phyloP scores from a whole-genome alignment of 1,139 yeast species.

The Candida anutae region DNA sequence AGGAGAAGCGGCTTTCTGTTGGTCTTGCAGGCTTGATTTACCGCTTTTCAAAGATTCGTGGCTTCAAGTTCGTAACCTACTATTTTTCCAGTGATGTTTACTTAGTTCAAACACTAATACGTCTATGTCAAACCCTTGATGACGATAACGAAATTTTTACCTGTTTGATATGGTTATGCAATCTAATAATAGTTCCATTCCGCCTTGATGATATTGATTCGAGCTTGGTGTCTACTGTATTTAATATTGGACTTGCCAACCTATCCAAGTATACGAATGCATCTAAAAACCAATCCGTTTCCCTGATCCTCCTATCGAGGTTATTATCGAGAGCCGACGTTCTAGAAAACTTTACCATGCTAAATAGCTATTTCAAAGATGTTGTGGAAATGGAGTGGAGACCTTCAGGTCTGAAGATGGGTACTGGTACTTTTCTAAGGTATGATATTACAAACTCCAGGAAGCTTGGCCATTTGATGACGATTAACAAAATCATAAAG shows the following conservation, averaged over 20 bases:
- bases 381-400: slow-evolving; percentile 12
- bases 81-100: slow-evolving; percentile 56
- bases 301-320: slow-evolving; percentile 31
- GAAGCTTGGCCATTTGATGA: slow-evolving; percentile 31
- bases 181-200: slow-evolving; percentile 67
- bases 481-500: slow-evolving; percentile 31
- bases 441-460: slow-evolving; percentile 8
- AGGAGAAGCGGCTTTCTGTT: not conserved
- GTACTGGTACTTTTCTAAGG: no score
- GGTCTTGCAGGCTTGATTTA: slow-evolving; percentile 35
- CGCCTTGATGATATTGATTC: slow-evolving; percentile 36
- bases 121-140: slow-evolving; percentile 8
- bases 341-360: slow-evolving; percentile 5
- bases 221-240: slow-evolving; percentile 27
- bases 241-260: slow-evolving; percentile 20
- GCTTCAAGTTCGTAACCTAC: slow-evolving; percentile 50
- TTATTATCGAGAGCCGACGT: slow-evolving; percentile 28
- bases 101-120: slow-evolving; percentile 32
- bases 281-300: slow-evolving; percentile 20
- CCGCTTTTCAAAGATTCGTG: slow-evolving; percentile 56
- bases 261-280: slow-evolving; percentile 18
- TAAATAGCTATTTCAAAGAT: slow-evolving; percentile 14
- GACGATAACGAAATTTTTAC: slow-evolving; percentile 54
- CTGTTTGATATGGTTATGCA: slow-evolving; percentile 66
- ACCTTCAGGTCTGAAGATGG: slow-evolving; percentile 2